phyloP scores from a whole-genome alignment of 768 basidiomycete species.

The Podaxis carcinomalis region DNA sequence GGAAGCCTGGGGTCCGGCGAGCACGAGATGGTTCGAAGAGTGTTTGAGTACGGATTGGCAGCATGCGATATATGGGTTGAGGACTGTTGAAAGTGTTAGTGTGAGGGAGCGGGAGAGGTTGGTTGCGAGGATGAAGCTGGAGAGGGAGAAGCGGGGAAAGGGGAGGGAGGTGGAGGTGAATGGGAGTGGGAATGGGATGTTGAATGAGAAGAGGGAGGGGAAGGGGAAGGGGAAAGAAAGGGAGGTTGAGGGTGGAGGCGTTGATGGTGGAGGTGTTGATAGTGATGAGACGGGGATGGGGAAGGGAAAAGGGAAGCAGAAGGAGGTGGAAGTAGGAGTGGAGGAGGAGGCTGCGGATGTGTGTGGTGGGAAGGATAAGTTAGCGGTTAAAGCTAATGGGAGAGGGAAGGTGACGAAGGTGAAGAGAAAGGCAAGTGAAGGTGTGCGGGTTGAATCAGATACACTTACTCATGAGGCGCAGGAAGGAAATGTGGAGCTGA shows the following conservation, averaged over 20 bases:
- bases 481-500: neutral
- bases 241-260: neutral
- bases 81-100: constrained; percentile 43
- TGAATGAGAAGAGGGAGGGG: constrained; percentile 2
- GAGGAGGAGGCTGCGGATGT: neutral
- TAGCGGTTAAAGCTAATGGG: neutral
- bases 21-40: constrained; percentile 53
- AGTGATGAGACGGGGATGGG: neutral
- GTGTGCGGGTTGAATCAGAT: neutral
- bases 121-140: constrained; percentile 5
- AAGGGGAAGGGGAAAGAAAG: constrained; percentile 2
- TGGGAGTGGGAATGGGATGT: neutral
- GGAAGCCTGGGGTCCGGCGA: constrained; percentile 47
- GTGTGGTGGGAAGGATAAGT: constrained; percentile 9
- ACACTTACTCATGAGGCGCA: neutral
- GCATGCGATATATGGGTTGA: constrained; percentile 47
- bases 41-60: constrained; percentile 50
- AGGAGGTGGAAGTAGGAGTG: no score
- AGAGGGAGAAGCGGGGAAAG: constrained; percentile 1
- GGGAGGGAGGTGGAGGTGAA: constrained; percentile 7
- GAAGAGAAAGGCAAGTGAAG: constrained; percentile 5
- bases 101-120: constrained; percentile 13
- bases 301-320: neutral
- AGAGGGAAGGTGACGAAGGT: constrained; percentile 5
- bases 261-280: neutral